Base-by-base conservation (phyloP, 352 stramenopile species). In the Globisporangium cylindrosporum region DNA sequence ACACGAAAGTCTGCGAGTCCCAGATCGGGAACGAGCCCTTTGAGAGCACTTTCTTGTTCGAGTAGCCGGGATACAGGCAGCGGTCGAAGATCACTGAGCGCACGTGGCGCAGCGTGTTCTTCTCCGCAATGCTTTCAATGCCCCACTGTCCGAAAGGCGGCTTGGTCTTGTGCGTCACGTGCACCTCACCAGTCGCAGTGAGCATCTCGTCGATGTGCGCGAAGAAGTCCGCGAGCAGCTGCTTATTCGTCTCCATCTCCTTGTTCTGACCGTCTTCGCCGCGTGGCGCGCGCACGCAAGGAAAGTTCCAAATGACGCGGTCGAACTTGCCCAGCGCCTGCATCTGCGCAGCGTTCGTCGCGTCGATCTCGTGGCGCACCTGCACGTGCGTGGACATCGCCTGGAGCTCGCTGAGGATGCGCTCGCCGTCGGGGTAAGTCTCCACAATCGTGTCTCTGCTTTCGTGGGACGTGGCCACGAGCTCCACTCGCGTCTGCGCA, bases 101-200 rank as follows among this genome's bases (percentile, higher is more conserved):
- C 46, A 79, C 59, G 66, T 91, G 86, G 27, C 60, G 49, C 32
- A 95, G 71, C 3, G 72, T 77, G 54, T 81, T 77, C 18, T 49
- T 73, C 18, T 70, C 76, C 0, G 85, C 88, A 32, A 97, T 84
- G 7, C 69, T 77, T 51, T 86, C 78, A 48, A 97, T 93, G 32
- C 86, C 82, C 91, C 91, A 97, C 66, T 96, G 92, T 22, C 80
- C 81, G 63, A 95, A 96, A 8, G 96, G 81, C 71, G 92, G 82
- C 89, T 93, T 98, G 46, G 96, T 99, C 81, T 99, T 99, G 82
- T 98, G 96, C 59, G 90, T 95, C 57, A 99, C 87, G 62, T 98
- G 92, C 56, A 99, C 84, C 70, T 99, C 83, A 22, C 95, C 94
- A 8, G 66, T 73, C 4, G 73, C 32, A 27, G 79, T 79, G n/a